Evolutionary conservation across 2,329 filamentous ascomycete genomes (phyloP), one percentile per base, ranked within the genome.

Genomic region (Davidsoniella neocaledoniae): DNA sequence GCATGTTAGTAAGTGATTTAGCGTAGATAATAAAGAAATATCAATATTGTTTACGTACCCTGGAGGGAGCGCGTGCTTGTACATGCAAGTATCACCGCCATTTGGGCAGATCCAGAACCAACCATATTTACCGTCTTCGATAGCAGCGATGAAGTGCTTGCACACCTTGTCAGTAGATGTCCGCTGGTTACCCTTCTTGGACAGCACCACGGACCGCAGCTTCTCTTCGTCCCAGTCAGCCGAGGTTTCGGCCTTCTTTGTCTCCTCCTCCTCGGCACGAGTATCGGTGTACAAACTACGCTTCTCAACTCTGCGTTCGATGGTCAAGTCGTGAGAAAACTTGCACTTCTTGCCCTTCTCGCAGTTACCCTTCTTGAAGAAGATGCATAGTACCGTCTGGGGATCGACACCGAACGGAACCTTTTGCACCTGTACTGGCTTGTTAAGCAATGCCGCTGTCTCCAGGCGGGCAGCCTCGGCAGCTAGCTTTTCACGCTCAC

Each of bases 21-120:
- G 8, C 37, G 7, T 4, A 40, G 16, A n/a, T 29, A 14, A 12
- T 26, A 26, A 21, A 17, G 53, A 48, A 5, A 49, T 39, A 37
- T 33, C 12, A 2, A 33, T 12, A 12, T 9, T 9, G 12, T 33
- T 29, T 39, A 77, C 83, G 61, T 77, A 93, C 85, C 91, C 91
- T 61, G 88, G 84, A 58, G 93, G 91, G 59, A 98, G 73, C 60
- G 84, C 87, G 66, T 98, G 91, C 68, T 84, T 88, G 64, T 98
- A 98, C 82, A 91, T 96, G 83, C 91, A 98, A 67, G 94, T 86
- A 63, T 98, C 83, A 55, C 85, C 90, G 56, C 87, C 88, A 61
- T 96, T 96, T 43, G 91, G 91, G 74, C 91, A 98, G 53, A 79
- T 74, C 91, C 91, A 98, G 68, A 98, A 96, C 91, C 91, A 98